These are phyloP conservation scores for Magnaporthiopsis poae DNA, from an alignment of 2,329 filamentous ascomycete genomes.

Conservation along the genomic window DNA sequence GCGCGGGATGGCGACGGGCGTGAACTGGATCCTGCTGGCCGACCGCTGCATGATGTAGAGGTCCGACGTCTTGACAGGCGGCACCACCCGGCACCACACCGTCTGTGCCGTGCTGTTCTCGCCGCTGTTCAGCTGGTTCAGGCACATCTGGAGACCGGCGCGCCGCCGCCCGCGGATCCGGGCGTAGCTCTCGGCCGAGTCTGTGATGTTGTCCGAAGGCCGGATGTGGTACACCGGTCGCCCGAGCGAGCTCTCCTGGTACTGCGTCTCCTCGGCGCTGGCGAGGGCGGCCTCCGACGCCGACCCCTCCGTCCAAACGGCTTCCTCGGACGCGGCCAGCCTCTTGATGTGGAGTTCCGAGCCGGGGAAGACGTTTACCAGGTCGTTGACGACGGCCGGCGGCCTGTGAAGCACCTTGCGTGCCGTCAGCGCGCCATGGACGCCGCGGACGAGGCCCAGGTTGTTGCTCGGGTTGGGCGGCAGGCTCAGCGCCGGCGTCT, in stretches of 20 bases:
- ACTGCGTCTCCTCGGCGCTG: slow-evolving; percentile 25
- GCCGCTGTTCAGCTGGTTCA: slow-evolving; percentile 26
- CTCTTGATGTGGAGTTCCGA: background rate
- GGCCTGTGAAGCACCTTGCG: slow-evolving; percentile 5
- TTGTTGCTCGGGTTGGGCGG: background rate
- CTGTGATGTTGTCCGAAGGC: background rate
- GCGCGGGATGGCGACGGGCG: slow-evolving; percentile 2
- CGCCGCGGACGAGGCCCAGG: background rate
- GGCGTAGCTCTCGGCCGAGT: slow-evolving; percentile 19
- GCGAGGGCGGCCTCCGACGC: slow-evolving; percentile 16
- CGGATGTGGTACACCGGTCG: background rate
- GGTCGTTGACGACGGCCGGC: slow-evolving; percentile 1
- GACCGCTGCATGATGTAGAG: slow-evolving; percentile 7
- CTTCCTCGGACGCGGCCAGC: slow-evolving; percentile 7
- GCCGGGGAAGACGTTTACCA: background rate
- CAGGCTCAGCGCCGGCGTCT: background rate
- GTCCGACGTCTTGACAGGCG: slow-evolving; percentile 22
- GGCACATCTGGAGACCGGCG: slow-evolving; percentile 34
- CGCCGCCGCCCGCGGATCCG: slow-evolving; percentile 32
- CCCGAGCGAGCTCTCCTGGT: slow-evolving; percentile 11
- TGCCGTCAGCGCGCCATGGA: background rate
- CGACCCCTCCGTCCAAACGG: slow-evolving; percentile 1
- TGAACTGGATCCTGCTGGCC: slow-evolving; percentile 3
- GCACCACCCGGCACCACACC: slow-evolving; percentile 26
- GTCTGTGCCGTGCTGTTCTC: slow-evolving; percentile 29